Evolutionary conservation across 352 stramenopile genomes (phyloP).

Genomic region (Pythium pectinolyticum): DNA sequence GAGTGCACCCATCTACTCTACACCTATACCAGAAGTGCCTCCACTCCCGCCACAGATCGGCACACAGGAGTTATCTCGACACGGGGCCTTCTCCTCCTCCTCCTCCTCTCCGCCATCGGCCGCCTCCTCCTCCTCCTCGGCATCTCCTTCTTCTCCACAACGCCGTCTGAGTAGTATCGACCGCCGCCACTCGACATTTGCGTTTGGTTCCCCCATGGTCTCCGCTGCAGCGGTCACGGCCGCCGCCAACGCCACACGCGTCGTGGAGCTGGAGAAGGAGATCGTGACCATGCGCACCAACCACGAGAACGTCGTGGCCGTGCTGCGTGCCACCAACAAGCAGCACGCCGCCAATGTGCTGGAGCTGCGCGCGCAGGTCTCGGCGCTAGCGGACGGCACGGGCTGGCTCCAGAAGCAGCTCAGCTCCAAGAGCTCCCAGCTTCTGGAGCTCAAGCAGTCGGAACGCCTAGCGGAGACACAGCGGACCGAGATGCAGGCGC

Average conservation of each 20-base stretch:
- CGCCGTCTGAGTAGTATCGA: slow-evolving; percentile 9
- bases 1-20: not conserved
- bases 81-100: not conserved
- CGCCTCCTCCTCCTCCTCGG: not conserved
- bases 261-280: slow-evolving; percentile 63
- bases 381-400: slow-evolving; percentile 57
- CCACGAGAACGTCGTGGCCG: slow-evolving; percentile 69
- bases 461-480: slow-evolving; percentile 38
- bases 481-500: slow-evolving; percentile 41
- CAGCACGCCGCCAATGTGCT: slow-evolving; percentile 66
- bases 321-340: slow-evolving; percentile 68
- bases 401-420: slow-evolving; percentile 63
- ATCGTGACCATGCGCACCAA: slow-evolving; percentile 61
- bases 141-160: slow-evolving; percentile 12
- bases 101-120: not conserved
- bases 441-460: slow-evolving; percentile 49
- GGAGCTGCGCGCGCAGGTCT: slow-evolving; percentile 62
- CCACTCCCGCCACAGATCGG: slow-evolving; percentile 21
- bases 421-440: slow-evolving; percentile 51
- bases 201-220: slow-evolving; percentile 19
- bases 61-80: slow-evolving; percentile 5
- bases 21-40: not conserved
- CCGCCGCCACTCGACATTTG: slow-evolving; percentile 27
- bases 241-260: slow-evolving; percentile 24
- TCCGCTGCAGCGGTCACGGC: slow-evolving; percentile 17